Evolutionary conservation across 306 rosid species (phyloP), one percentile per base, ranked within the genome.

Genomic region (Echinosophora koreensis): DNA sequence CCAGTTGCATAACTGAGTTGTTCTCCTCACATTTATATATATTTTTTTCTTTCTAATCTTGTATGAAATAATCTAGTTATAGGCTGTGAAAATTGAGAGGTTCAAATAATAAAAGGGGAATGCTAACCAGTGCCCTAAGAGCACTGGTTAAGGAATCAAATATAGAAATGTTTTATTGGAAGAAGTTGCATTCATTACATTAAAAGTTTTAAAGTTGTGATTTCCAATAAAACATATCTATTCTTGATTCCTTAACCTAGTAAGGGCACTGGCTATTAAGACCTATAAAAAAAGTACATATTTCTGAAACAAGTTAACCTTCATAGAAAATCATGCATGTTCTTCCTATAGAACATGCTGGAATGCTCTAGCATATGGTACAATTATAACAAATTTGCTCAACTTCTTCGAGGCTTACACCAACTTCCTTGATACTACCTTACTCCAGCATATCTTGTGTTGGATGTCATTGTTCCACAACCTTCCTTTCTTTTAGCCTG

Each of bases 391-490:
- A 3, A 32, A 5, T 42, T 15, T n/a, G 27, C 30, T 47, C 60
- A 46, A 7, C 60, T n/a, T 59, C 3, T 6, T 9, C 6, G 11
- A 42, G 22, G 47, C 18, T 46, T 44, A 35, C 7, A 66, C 39
- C 39, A 1, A 44, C 46, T 69, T 69, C 28, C 50, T 54, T 35
- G 64, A 70, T 52, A 35, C 46, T 34, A 30, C 69, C 68, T 38
- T 49, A 57, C 49, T 41, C 18, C 35, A 37, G 27, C 22, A 42
- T 58, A 67, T 46, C 17, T 4, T 57, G 32, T 37, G 44, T 39
- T 58, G 73, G 17, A 8, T 50, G 38, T 62, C 56, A 54, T 76
- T 70, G 44, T 44, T 80, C 67, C 69, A 22, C 65, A 66, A 46
- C n/a, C 18, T 62, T 27, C 70, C 50, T 80, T 47, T 54, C 61